phyloP scores from a whole-genome alignment of 2,329 filamentous ascomycete genomes.

The Pyrenophora tritici-repentis region DNA sequence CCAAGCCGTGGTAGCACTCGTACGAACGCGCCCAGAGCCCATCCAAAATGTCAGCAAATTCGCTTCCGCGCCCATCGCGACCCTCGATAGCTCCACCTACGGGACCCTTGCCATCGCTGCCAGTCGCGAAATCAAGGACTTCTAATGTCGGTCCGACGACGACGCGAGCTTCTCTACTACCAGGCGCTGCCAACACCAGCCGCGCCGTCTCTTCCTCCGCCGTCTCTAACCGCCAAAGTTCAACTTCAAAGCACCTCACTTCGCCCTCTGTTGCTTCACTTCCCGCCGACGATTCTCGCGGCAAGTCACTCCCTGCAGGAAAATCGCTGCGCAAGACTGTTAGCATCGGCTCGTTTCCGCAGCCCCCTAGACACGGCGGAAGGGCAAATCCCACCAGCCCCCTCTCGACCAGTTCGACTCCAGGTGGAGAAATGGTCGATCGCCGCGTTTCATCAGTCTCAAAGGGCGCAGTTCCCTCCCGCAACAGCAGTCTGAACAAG shows the following conservation, averaged over 20 bases:
- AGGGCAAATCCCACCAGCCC: constrained; percentile 57
- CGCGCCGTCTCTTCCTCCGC: constrained; percentile 44
- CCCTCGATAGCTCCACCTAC: constrained; percentile 69
- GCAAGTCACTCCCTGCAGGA: constrained; percentile 48
- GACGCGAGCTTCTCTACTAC: constrained; percentile 36
- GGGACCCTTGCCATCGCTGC: constrained; percentile 73
- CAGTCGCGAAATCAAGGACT: constrained; percentile 72
- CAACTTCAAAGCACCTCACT: constrained; percentile 32
- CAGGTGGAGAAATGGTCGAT: constrained; percentile 40
- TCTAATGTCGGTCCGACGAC: constrained; percentile 47
- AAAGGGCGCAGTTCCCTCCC: constrained; percentile 35
- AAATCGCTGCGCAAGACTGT: constrained; percentile 83
- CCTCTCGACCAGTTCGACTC: constrained; percentile 55
- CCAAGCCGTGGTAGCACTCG: constrained; percentile 10
- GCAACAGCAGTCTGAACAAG: constrained; percentile 50
- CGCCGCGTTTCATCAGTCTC: constrained; percentile 37
- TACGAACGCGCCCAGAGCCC: constrained; percentile 9
- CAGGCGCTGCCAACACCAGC: constrained; percentile 24
- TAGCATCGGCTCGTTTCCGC: constrained; percentile 92
- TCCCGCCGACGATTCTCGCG: constrained; percentile 42
- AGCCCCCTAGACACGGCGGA: constrained; percentile 74
- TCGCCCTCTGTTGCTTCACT: constrained; percentile 56
- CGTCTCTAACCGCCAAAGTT: constrained; percentile 29
- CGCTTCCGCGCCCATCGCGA: constrained; percentile 69
- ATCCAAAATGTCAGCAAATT: constrained; percentile 56